Evolutionary conservation across 352 stramenopile species (phyloP), one percentile per base, ranked within the genome.

Genomic region (Phytopythium helicoides): DNA sequence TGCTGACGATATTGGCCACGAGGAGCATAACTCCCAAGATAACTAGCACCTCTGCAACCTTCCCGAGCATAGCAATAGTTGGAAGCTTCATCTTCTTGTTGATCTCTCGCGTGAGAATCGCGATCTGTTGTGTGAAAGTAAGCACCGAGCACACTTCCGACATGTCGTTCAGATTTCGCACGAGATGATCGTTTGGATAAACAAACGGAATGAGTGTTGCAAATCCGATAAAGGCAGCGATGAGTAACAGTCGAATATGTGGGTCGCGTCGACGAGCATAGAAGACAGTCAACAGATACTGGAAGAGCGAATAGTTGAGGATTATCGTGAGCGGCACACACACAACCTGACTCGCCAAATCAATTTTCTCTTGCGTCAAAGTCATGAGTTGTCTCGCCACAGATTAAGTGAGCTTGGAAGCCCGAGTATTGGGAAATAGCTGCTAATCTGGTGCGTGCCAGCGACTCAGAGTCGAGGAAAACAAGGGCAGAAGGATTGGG

Each of bases 101-200:
- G 22, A 64, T 25, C 9, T 60, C 59, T 15, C 47, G 19, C 6
- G 54, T 54, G 33, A 71, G 46, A 37, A 64, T 54, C 1, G 51
- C 56, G 46, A 71, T 68, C 46, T 71, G 63, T 10, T 68, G 48
- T 5, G 66, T 35, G 54, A 71, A 68, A 15, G 48, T 61, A 14
- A 71, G 28, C 38, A 62, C 44, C 19, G 47, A 58, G n/a, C 52
- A 62, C n/a, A 51, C 39, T 38, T 71, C 58, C 11, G 62, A 71
- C 15, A 64, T 52, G n/a, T 67, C 54, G 49, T 67, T 71, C 11
- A 71, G 47, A 19, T 55, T 41, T n/a, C 21, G 31, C 3, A 59
- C 49, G 33, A 59, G 7, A 6, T 39, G 15, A 23, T 52, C 16
- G 37, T 59, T 39, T 9, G 47, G 41, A 15, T 52, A 26, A 19